Base-by-base conservation (phyloP, 2,329 filamentous ascomycete species). In the Sclerotinia glacialis region DNA sequence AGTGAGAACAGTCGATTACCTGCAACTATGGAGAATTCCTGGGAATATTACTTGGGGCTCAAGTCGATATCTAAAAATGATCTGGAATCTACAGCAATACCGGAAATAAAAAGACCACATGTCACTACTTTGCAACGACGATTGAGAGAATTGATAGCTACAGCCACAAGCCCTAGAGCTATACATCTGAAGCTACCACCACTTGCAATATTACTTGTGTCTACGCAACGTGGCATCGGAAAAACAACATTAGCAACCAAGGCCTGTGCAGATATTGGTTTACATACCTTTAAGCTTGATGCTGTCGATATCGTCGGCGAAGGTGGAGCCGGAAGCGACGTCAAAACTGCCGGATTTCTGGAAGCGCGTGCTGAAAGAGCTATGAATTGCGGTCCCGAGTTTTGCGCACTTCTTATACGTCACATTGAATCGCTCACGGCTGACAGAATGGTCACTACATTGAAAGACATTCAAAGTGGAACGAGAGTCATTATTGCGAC, bases 301-400 rank as follows among this genome's bases (percentile, higher is more conserved):
- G 91, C 92, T 0, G 97, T 96, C 74, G 95, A 99, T 73, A 92
- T 99, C 52, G 82, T 97, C 5, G 94, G 92, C n/a, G 94, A 98
- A 76, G 92, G 92, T 18, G 89, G 90, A 54, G 90, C 89, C 0
- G 92, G 92, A 64, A 92, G 92, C 11, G 95, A 99, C 75, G 90
- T 96, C 37, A 97, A 98, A 79, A 97, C 93, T 0, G 94, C 97
- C 75, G 93, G 91, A 0, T 91, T 96, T 71, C 80, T 99, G 21
- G 90, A 95, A 75, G 92, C 91, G 5, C 86, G 95, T 61, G 91
- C 93, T 1, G 95, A 97, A 69, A 86, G 95, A 67, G 95, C 93
- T 9, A 88, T 97, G 76, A 90, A 89, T 71, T 98, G 95, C 75
- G 95, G 95, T 0, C 78, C 92, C 0, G 89, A 93, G 72, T 91